Evolutionary conservation across 805 yeast genomes (phyloP), one percentile per base, ranked within the genome.

Genomic region (Brettanomyces anomalus): DNA sequence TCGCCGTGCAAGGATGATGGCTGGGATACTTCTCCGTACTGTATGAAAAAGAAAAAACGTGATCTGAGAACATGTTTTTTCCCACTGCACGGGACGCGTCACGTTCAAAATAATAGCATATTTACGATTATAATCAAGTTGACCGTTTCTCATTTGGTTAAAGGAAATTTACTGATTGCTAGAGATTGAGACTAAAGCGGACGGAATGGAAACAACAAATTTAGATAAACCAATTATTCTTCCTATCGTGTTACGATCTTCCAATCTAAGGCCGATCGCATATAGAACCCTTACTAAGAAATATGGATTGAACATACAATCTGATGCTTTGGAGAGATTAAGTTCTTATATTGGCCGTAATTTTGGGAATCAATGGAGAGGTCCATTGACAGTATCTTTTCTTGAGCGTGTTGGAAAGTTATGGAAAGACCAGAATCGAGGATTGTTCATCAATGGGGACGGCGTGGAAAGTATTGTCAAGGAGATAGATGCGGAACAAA

Each of bases 351-450:
- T 93, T 20, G 93, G 97, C 2, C 70, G 68, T 35, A 72, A 72
- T 36, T 89, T 80, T 61, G 97, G 97, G 10, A 75, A 74, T 6
- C 88, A 87, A 40, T 90, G 98, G 97, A 74, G 85, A 52, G 75
- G 83, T 8, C 66, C 76, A 0, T 68, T 70, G 44, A 70, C 86
- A 1, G 84, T 80, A 52, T 59, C 66, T 41, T 74, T 79, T 50
- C 57, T 90, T 19, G 97, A 93, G 54, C 81, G 79, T 7, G 71
- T 90, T 15, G 96, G 94, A 3, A 68, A 73, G 33, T 52, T 75
- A 3, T 90, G 97, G 97, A 88, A 87, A 53, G 84, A 77, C 38
- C 95, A 88, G 55, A 95, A 86, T 43, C 68, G 90, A 36, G 96
- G 96, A 0, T 55, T 88, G 6, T 90, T 90, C 51, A 68, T 90